Conservation (phyloP, 805 yeast genomes). For the Candida tammaniensis region DNA sequence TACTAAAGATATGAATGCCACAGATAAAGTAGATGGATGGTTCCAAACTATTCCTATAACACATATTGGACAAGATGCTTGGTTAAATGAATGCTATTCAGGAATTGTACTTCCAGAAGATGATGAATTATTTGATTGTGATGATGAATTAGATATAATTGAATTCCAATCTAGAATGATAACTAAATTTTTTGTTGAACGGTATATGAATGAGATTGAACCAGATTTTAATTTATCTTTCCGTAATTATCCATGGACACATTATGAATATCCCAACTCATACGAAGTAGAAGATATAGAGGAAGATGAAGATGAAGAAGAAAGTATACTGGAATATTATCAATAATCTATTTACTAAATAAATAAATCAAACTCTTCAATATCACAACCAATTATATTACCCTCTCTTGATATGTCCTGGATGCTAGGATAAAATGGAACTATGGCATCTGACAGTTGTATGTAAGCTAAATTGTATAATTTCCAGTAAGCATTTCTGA, state of each 20-base stretch:
- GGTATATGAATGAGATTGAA: slow-evolving; percentile 35
- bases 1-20: slow-evolving; percentile 60
- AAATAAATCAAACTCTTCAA: slow-evolving; percentile 53
- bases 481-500: slow-evolving; percentile 82
- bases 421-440: slow-evolving; percentile 77
- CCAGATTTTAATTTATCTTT: slow-evolving; percentile 10
- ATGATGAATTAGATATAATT: slow-evolving; percentile 25
- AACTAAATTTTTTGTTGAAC: slow-evolving; percentile 41
- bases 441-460: slow-evolving; percentile 69
- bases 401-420: slow-evolving; percentile 25
- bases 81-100: slow-evolving; percentile 45
- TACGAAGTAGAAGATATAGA: background rate
- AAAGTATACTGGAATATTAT: slow-evolving; percentile 10
- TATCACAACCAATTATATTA: slow-evolving; percentile 19
- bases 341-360: slow-evolving; percentile 24
- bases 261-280: background rate
- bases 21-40: slow-evolving; percentile 69
- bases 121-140: slow-evolving; percentile 11
- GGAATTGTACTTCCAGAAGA: slow-evolving; percentile 35
- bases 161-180: slow-evolving; percentile 54
- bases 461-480: slow-evolving; percentile 75
- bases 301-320: slow-evolving; percentile 26
- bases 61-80: slow-evolving; percentile 19
- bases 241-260: background rate
- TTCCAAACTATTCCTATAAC: slow-evolving; percentile 52